Base-by-base conservation (phyloP, 805 yeast genomes). In the Candida nanaspora region DNA sequence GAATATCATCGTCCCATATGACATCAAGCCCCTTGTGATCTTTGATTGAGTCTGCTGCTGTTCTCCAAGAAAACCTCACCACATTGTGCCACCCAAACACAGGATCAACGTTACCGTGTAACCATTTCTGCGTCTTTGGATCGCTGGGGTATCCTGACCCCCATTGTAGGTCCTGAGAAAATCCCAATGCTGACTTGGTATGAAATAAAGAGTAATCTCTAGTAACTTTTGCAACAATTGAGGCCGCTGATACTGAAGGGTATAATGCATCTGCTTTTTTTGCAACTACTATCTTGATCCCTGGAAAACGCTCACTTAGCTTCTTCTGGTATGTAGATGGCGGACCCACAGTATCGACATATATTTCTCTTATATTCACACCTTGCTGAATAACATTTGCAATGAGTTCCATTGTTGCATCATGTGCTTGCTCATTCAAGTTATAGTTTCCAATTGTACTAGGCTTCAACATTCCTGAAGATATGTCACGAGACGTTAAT, bases 111-210 rank as follows among this genome's bases (percentile, higher is more conserved):
- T 70, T 66, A 0, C 60, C 49, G 31, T 74, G 70, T 32, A 93
- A 64, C 96, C 96, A 93, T 29, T 52, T 52, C n/a, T 74, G 70
- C 0, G 99, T 91, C 46, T 77, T 76, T 3, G 96, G 94, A 60
- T 93, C 98, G 3, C 89, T 76, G 0, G 98, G 98, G 59, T 93
- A 93, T 1, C 98, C 98, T 0, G 95, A 85, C 2, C 98, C 98
- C 64, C 80, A 78, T 25, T 61, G 65, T 39, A 50, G 56, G 10
- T 68, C 49, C 6, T 20, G 6, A 3, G 18, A 4, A 4, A 18
- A 6, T 9, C 31, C 32, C 16, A 26, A 14, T n/a, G 4, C 30
- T 55, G 60, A 14, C 45, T 46, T 46, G 38, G 43, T 53, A 35
- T 49, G 48, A 21, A 43, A 32, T 38, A 57, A 44, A 42, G 47